Percentiles rank a stretch among this genome's conserved stretches.
Evolutionary conservation across 768 basidiomycete species (phyloP).

Genomic region (Rhizopogon vulgaris): DNA sequence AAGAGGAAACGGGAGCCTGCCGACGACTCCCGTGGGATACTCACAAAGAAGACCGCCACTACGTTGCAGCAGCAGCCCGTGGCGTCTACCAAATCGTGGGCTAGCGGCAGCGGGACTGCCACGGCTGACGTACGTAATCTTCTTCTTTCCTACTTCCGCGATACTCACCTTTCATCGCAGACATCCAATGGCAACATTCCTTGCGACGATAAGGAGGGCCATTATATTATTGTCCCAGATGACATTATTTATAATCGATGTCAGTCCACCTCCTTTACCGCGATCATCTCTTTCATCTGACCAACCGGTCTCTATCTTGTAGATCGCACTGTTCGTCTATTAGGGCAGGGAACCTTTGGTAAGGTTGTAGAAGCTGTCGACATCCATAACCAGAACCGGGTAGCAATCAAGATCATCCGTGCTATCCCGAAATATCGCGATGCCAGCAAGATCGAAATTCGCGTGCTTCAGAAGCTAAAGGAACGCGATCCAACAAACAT

Average conservation of each 20-base stretch:
- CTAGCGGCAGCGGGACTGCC: conserved; percentile 55
- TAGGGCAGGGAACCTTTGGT: conserved; percentile 98
- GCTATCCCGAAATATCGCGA: conserved; percentile 98
- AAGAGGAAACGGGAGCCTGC: conserved; percentile 76
- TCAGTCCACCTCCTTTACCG: conserved; percentile 31
- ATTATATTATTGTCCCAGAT: conserved; percentile 92
- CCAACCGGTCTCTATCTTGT: conserved; percentile 13
- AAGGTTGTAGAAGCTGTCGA: conserved; percentile 96
- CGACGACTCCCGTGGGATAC: conserved; percentile 66
- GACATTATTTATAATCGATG: conserved; percentile 86
- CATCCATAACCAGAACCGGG: conserved; percentile 63
- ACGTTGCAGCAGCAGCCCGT: conserved; percentile 43
- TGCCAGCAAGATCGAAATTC: conserved; percentile 96
- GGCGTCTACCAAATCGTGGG: conserved; percentile 58
- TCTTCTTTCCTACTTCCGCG: conserved; percentile 12
- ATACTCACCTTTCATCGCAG: conserved; percentile 33
- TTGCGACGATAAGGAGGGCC: conserved; percentile 98
- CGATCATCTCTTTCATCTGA: conserved; percentile 4
- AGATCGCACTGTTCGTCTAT: conserved; percentile 88
- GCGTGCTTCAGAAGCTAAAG: conserved; percentile 88
- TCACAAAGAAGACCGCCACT: conserved; percentile 54
- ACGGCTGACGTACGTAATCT: conserved; percentile 58
- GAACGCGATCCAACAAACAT: conserved; percentile 82
- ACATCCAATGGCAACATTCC: conserved; percentile 60
- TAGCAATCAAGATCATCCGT: conserved; percentile 98